A percentile compares a stretch with the other conserved stretches of the same genome.
phyloP scores from a whole-genome alignment of 176 grass and related monocot species.

The Triticum monococcum region DNA sequence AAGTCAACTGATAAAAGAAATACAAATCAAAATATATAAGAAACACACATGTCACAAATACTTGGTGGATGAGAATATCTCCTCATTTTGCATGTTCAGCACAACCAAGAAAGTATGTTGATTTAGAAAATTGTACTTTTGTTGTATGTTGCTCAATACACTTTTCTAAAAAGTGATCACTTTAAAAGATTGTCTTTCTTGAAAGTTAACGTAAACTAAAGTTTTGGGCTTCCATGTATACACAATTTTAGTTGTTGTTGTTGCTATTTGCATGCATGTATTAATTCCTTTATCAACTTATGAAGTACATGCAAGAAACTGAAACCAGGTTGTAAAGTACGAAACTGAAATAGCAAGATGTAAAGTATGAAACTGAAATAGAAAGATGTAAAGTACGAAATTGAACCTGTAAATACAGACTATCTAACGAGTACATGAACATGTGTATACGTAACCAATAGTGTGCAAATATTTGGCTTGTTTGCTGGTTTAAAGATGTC shows the following conservation, averaged over 20 bases:
- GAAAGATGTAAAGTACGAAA: neutral
- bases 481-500: neutral
- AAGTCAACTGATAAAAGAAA: too few relatives aligned
- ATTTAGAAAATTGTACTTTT: neutral
- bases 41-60: too few relatives aligned
- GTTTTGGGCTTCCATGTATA: neutral
- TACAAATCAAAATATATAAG: too few relatives aligned
- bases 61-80: too few relatives aligned
- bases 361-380: neutral
- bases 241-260: neutral
- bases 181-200: neutral
- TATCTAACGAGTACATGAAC: neutral
- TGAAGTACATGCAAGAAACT: neutral
- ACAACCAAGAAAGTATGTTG: too few relatives aligned
- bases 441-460: neutral
- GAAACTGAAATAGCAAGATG: neutral
- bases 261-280: too few relatives aligned
- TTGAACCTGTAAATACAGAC: neutral
- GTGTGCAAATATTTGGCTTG: neutral
- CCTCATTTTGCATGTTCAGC: too few relatives aligned
- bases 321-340: neutral
- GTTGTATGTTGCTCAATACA: neutral
- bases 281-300: too few relatives aligned
- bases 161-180: neutral
- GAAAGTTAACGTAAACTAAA: neutral